Evolutionary conservation across 2,329 filamentous ascomycete species (phyloP), one percentile per base, ranked within the genome.

Genomic region (Arachnopeziza araneosa): DNA sequence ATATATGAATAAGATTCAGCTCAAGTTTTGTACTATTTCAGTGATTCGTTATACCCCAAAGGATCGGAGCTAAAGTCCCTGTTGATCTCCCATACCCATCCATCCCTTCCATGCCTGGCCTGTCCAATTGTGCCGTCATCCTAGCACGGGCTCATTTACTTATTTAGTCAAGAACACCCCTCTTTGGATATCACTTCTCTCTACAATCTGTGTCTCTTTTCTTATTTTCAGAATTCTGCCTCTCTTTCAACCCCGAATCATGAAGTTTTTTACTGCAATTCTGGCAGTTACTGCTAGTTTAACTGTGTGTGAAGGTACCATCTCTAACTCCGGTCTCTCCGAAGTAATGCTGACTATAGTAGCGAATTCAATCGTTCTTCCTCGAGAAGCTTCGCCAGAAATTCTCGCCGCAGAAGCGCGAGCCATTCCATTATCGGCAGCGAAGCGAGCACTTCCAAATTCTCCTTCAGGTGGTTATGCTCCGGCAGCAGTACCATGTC

Each of bases 401-500:
- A 44, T 7, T 6, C 5, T 44, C 12, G 36, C 36, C 17, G 36
- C 36, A 44, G 36, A 44, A 19, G 36, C 36, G 17, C 17, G 6
- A 12, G 36, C 36, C 17, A 14, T 44, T 19, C 12, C 36, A 44
- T 44, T 44, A 44, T 44, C 12, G 17, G 36, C 36, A 44, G 36
- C 36, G 17, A 68, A 69, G 51, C 66, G 71, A 19, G 70, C 70
- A 21, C 60, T 71, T 2, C 69, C 71, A 22, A 69, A 72, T 55
- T 72, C 70, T 2, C 71, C 71, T 22, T 70, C 86, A 5, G 79
- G 89, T 69, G 84, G 85, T 63, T 97, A 97, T 73, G 83, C 85
- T 1, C 93, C 93, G 0, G 76, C 80, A 36, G 71, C 76, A 6
- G 87, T 90, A 50, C 73, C 82, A 63, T 96, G 93, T 69, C 91